phyloP scores from a whole-genome alignment of 768 basidiomycete genomes.

The Leccinum sublutescens region DNA sequence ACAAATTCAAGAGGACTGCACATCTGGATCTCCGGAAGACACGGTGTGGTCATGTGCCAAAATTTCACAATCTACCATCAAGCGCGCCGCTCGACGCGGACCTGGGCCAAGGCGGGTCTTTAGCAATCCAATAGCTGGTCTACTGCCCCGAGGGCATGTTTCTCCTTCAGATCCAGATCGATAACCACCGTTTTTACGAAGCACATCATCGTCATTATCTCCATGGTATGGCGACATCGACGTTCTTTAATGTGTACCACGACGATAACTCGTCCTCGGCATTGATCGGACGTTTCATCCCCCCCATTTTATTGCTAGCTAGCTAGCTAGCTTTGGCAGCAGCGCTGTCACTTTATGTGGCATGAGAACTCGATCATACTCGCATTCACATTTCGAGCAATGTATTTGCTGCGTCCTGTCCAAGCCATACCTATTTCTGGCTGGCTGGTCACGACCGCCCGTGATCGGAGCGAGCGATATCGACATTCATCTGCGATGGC shows the following conservation, averaged over 20 bases:
- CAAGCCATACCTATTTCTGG: not conserved
- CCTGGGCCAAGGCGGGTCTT: conserved; percentile 21
- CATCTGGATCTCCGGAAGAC: conserved; percentile 9
- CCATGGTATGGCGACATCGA: conserved; percentile 6
- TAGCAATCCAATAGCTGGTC: conserved; percentile 17
- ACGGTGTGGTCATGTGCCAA: conserved; percentile 33
- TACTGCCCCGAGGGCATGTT: conserved; percentile 8
- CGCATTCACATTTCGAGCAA: conserved; percentile 2
- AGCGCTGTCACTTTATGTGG: conserved; percentile 12
- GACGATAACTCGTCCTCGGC: conserved; percentile 5
- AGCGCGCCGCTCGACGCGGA: conserved; percentile 29
- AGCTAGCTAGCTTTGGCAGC: conserved; percentile 5
- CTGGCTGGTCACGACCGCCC: not conserved
- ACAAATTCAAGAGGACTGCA: conserved; percentile 2
- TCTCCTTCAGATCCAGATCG: conserved; percentile 1
- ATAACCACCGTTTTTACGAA: conserved; percentile 9
- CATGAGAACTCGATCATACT: conserved; percentile 4
- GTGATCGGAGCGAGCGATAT: not conserved
- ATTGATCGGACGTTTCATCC: conserved; percentile 2
- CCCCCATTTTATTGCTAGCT: conserved; percentile 20
- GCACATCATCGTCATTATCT: not conserved
- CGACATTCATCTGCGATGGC: not conserved
- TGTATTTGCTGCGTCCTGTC: not conserved
- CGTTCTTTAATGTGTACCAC: conserved; percentile 15
- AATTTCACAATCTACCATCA: conserved; percentile 26